These are phyloP conservation scores for Fusarium chlamydosporum DNA, from an alignment of 2,329 filamentous ascomycete genomes.

Conservation along the genomic window DNA sequence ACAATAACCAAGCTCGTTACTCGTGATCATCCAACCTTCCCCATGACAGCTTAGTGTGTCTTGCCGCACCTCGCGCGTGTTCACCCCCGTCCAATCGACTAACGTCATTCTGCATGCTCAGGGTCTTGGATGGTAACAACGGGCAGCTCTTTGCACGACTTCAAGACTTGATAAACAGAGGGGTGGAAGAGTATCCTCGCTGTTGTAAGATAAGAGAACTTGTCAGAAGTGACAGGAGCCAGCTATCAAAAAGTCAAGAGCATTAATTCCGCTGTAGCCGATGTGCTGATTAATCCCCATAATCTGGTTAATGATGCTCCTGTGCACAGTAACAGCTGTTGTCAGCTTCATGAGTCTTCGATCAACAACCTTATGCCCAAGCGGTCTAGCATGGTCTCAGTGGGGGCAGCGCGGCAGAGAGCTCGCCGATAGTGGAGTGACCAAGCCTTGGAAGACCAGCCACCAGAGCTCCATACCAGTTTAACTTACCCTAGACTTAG, in stretches of 20 bases:
- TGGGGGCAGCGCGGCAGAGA: slow-evolving; percentile 23
- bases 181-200: slow-evolving; percentile 1
- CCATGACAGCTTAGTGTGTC: slow-evolving; percentile 43
- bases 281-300: slow-evolving; percentile 15
- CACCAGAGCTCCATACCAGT: not conserved
- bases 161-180: slow-evolving; percentile 28
- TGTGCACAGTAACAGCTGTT: slow-evolving; percentile 6
- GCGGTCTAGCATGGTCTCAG: slow-evolving; percentile 38
- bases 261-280: slow-evolving; percentile 13
- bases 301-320: not conserved
- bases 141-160: slow-evolving; percentile 33
- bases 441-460: not conserved
- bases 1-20: slow-evolving; percentile 43
- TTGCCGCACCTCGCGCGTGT: slow-evolving; percentile 44
- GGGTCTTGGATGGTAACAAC: slow-evolving; percentile 39
- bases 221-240: not conserved
- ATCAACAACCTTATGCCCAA: slow-evolving; percentile 26
- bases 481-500: slow-evolving; percentile 34
- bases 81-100: slow-evolving; percentile 29
- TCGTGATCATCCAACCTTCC: slow-evolving; percentile 45
- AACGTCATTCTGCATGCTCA: slow-evolving; percentile 47
- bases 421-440: slow-evolving; percentile 9
- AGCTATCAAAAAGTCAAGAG: not conserved
- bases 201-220: not conserved
- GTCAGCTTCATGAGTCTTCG: slow-evolving; percentile 23